These are phyloP conservation scores for Xerophyta viscosa DNA, from an alignment of 106 monocot species.

Conservation along the genomic window DNA sequence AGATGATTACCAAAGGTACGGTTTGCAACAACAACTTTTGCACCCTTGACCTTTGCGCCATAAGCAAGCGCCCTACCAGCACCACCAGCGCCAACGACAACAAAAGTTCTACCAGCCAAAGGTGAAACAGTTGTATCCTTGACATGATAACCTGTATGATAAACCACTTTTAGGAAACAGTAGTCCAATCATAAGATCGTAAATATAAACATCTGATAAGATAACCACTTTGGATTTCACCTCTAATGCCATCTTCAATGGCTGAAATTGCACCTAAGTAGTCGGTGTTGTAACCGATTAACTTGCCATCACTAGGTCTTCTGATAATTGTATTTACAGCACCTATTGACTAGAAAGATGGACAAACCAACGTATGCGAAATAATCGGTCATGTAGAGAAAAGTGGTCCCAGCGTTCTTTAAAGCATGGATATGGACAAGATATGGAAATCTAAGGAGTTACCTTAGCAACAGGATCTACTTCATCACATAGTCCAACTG, in stretches of 20 bases:
- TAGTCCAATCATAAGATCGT: not conserved
- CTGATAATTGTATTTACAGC: conserved; percentile 86
- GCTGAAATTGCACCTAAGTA: conserved; percentile 94
- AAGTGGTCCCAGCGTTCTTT: too few relatives aligned
- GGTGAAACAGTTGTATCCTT: conserved; percentile 59
- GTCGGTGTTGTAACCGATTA: conserved; percentile 94
- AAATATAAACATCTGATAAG: not conserved
- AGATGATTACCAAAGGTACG: conserved; percentile 66
- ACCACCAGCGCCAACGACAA: conserved; percentile 97
- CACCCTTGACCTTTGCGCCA: conserved; percentile 93
- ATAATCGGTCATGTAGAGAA: too few relatives aligned
- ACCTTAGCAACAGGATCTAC: conserved; percentile 93
- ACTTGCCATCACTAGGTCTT: conserved; percentile 72
- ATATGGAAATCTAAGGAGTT: conserved; percentile 4
- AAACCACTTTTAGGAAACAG: not conserved
- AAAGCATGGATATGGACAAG: too few relatives aligned
- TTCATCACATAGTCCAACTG: conserved; percentile 68
- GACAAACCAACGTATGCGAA: too few relatives aligned
- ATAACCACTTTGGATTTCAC: too few relatives aligned
- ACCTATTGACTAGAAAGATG: conserved; percentile 74
- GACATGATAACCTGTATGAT: conserved; percentile 28
- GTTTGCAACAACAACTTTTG: conserved; percentile 85
- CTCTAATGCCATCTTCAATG: conserved; percentile 91
- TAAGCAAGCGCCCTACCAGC: conserved; percentile 97
- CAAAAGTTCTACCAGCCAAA: conserved; percentile 68